phyloP scores from a whole-genome alignment of 1,284 basidiomycete species.

The Naganishia liquefaciens region DNA sequence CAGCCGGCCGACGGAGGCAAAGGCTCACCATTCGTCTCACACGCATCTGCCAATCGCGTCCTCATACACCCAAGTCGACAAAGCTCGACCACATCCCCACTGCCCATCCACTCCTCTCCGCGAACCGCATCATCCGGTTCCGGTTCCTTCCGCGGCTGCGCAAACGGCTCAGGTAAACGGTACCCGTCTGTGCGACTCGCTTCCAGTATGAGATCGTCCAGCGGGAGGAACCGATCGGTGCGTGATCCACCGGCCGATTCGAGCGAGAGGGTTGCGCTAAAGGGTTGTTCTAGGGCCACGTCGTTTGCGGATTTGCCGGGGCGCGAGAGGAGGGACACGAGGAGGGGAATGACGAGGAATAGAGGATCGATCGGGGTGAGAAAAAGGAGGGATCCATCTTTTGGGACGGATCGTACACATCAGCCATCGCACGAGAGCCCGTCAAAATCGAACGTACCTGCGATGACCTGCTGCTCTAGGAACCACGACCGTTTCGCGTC shows the following conservation, averaged over 20 bases:
- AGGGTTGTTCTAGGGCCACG: not conserved
- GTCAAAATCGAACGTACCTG: conserved; percentile 22
- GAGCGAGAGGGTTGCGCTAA: conserved; percentile 8
- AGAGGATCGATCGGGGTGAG: conserved; percentile 31
- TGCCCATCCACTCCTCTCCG: conserved; percentile 11
- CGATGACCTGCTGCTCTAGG: conserved; percentile 27
- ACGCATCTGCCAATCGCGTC: not conserved
- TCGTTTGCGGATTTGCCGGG: not conserved
- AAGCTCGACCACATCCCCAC: conserved; percentile 27
- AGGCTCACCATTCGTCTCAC: conserved; percentile 29
- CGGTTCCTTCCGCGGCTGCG: conserved; percentile 2
- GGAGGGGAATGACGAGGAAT: conserved; percentile 31
- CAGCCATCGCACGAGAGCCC: not conserved
- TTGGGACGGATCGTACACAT: not conserved
- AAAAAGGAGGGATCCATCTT: conserved; percentile 31
- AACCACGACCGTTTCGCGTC: conserved; percentile 33
- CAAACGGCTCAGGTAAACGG: conserved; percentile 10
- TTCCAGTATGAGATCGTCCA: conserved; percentile 28
- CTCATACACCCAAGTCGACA: conserved; percentile 15
- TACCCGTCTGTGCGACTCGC: conserved; percentile 11
- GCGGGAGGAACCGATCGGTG: conserved; percentile 26
- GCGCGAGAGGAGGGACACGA: conserved; percentile 20
- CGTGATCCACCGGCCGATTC: not conserved
- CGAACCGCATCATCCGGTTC: not conserved
- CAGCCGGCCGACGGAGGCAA: not conserved